These are phyloP conservation scores for Scytalidium sp. DNA, from an alignment of 2,329 filamentous ascomycete genomes.

Conservation along the genomic window DNA sequence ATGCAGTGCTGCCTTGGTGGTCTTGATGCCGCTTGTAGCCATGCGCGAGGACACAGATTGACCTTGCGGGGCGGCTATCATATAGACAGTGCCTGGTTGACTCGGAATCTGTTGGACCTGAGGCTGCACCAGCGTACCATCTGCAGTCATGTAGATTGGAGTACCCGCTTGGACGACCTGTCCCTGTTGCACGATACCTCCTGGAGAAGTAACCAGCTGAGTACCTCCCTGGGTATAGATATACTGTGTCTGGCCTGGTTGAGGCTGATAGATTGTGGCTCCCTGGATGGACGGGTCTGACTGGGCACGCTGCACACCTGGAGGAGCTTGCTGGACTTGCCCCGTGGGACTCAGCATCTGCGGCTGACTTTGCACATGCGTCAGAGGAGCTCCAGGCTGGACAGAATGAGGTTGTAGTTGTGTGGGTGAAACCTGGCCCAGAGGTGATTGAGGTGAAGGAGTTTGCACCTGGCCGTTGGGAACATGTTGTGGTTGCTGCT, in stretches of 20 bases:
- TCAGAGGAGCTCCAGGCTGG: background rate
- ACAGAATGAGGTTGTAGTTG: too few relatives aligned
- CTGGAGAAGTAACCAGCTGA: background rate
- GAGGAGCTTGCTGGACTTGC: background rate
- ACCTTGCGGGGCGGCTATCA: background rate
- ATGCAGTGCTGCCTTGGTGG: background rate
- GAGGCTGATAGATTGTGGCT: background rate
- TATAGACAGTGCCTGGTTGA: background rate
- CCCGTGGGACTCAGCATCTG: background rate
- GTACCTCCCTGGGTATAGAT: background rate
- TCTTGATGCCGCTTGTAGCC: background rate
- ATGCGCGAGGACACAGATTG: background rate
- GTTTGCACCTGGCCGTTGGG: background rate
- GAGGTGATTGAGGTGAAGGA: background rate
- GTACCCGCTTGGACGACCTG: too few relatives aligned
- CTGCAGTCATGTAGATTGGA: background rate
- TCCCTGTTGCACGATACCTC: background rate
- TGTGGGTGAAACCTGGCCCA: background rate
- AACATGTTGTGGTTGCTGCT: background rate
- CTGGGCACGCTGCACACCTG: background rate
- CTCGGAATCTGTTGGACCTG: background rate
- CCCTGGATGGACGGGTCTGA: background rate
- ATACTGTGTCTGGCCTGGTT: background rate
- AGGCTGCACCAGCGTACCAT: background rate
- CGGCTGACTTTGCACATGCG: background rate